These are phyloP conservation scores for Volvox carteri DNA, from an alignment of 163 green algal genomes.

Conservation along the genomic window DNA sequence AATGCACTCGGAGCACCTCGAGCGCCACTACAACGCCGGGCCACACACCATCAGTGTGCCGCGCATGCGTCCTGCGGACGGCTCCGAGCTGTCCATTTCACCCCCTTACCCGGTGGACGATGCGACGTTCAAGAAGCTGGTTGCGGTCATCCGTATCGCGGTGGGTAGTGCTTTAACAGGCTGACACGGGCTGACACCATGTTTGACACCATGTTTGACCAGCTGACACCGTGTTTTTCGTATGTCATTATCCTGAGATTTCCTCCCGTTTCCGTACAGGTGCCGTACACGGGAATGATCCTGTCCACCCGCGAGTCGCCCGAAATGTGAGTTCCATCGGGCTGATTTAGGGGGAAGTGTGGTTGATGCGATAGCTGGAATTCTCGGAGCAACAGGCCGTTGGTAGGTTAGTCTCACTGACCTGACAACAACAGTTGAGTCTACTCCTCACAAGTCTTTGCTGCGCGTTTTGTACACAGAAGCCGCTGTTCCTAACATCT, in stretches of 20 bases:
- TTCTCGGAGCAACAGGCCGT: no score
- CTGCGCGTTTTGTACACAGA: no score
- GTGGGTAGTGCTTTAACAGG: no score
- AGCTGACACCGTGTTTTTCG: no score
- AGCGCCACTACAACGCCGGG: constrained; percentile 76
- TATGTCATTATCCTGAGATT: no score
- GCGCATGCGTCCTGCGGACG: constrained; percentile 81
- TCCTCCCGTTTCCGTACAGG: not conserved
- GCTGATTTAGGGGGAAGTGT: not conserved
- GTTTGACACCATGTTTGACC: no score
- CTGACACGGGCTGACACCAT: no score
- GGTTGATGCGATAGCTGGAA: not conserved
- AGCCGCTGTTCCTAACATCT: no score
- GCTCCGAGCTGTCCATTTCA: constrained; percentile 74
- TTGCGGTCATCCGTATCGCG: constrained; percentile 82
- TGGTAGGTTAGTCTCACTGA: no score
- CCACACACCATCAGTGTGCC: constrained; percentile 82
- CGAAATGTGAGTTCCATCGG: constrained; percentile 65
- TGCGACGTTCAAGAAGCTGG: constrained; percentile 79
- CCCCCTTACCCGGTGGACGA: constrained; percentile 79
- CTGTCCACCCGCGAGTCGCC: constrained; percentile 77
- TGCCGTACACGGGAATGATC: constrained; percentile 85
- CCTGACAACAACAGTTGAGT: no score
- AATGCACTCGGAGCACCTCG: constrained; percentile 80
- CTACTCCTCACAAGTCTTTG: no score